A percentile compares a stretch with the other conserved stretches of the same genome.
These are phyloP conservation scores for Perilla frutescens DNA, from an alignment of 257 asterid species.

Conservation along the genomic window DNA sequence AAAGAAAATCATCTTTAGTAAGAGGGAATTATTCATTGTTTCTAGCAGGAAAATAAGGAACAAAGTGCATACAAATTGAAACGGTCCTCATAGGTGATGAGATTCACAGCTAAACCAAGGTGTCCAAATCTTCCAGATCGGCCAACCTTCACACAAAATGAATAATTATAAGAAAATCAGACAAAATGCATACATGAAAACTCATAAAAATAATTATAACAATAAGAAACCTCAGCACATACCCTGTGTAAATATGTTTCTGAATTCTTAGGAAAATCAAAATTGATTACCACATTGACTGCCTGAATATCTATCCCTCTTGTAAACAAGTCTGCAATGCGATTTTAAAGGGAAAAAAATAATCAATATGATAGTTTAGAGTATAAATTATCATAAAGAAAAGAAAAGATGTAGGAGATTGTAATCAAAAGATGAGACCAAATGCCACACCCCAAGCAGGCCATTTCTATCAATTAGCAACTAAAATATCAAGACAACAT, in stretches of 20 bases:
- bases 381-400: constrained; percentile 10
- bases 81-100: constrained; percentile 86
- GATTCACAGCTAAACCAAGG: constrained; percentile 92
- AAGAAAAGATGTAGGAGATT: background rate
- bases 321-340: constrained; percentile 73
- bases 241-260: constrained; percentile 94
- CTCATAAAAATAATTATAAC: background rate
- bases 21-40: background rate
- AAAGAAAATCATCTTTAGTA: constrained; percentile 10
- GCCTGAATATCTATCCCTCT: constrained; percentile 95
- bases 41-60: constrained; percentile 7
- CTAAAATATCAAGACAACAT: constrained; percentile 11
- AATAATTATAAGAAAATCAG: constrained; percentile 19
- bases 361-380: constrained; percentile 15
- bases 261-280: constrained; percentile 83
- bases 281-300: constrained; percentile 84
- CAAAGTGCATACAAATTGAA: constrained; percentile 68
- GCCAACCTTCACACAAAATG: constrained; percentile 65
- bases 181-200: constrained; percentile 3
- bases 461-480: background rate
- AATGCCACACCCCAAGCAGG: constrained; percentile 16
- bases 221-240: constrained; percentile 32
- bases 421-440: constrained; percentile 10
- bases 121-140: constrained; percentile 95
- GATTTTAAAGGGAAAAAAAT: constrained; percentile 20